Conservation (phyloP, 108 stramenopile genomes). For the Discostella stelligeroides region DNA sequence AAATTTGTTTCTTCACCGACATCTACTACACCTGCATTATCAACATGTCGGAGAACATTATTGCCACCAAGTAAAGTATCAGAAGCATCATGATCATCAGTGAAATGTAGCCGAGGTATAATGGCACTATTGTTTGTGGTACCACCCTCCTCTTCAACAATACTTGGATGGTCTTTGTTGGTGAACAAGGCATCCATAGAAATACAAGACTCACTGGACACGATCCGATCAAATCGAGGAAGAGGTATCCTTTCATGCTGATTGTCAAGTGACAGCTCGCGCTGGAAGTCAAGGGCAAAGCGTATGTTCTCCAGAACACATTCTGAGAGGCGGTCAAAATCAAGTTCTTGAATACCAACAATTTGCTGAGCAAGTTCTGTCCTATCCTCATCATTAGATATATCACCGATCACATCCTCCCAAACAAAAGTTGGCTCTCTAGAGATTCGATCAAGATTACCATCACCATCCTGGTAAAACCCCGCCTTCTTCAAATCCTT, state of each 20-base stretch:
- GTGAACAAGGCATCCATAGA: neutral
- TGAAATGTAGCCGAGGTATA: neutral
- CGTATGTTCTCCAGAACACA: conserved; percentile 8
- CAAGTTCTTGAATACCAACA: neutral
- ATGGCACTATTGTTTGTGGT: neutral
- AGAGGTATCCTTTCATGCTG: neutral
- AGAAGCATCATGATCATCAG: neutral
- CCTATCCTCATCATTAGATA: neutral
- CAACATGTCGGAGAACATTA: neutral
- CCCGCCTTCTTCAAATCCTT: neutral
- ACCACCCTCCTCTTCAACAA: neutral
- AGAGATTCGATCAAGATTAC: conserved; percentile 1
- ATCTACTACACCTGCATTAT: neutral
- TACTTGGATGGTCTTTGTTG: neutral
- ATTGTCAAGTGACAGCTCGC: neutral
- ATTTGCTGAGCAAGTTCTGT: neutral
- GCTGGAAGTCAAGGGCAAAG: neutral
- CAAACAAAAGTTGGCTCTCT: neutral
- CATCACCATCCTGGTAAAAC: neutral
- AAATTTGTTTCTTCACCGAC: too few relatives aligned
- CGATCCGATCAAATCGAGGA: neutral
- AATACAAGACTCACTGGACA: neutral
- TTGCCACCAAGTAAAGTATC: neutral
- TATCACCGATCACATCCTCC: neutral
- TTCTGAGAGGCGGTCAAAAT: conserved; percentile 1